Conservation (phyloP, 441 rosid species). For the Omphalea diandra region DNA sequence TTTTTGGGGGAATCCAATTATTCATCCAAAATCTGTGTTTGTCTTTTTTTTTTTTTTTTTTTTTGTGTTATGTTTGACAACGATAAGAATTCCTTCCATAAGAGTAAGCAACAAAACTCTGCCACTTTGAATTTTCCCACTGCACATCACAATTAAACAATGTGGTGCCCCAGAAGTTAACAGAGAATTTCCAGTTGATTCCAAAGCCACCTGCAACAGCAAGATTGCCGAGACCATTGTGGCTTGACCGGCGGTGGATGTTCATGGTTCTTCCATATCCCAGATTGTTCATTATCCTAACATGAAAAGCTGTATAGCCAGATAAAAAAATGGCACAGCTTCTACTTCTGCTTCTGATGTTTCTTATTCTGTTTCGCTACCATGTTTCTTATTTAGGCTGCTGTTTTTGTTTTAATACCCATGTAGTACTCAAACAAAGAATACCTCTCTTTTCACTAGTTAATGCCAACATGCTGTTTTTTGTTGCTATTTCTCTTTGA, state of each 20-base stretch:
- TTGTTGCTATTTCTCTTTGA: no score
- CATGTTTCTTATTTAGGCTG: no score
- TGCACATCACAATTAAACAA: conserved; percentile 21
- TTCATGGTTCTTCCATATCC: conserved; percentile 16
- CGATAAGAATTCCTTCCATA: conserved; percentile 4
- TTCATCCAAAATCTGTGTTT: no score
- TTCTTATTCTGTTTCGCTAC: background rate
- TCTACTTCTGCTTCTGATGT: background rate
- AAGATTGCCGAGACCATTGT: conserved; percentile 19
- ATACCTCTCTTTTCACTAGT: background rate
- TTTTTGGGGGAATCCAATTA: no score
- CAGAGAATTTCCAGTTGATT: conserved; percentile 22
- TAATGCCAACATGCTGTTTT: no score
- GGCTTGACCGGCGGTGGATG: conserved; percentile 19
- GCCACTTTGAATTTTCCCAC: conserved; percentile 20
- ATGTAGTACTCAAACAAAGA: background rate
- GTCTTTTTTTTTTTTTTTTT: no score
- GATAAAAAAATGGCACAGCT: background rate
- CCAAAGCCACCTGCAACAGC: conserved; percentile 13
- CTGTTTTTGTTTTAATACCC: background rate
- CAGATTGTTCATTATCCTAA: conserved; percentile 17
- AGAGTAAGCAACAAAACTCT: conserved; percentile 17
- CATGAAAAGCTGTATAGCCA: conserved; percentile 4
- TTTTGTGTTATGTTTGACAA: no score
- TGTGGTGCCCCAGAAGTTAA: conserved; percentile 23